A percentile compares a stretch with the other conserved stretches of the same genome.
Evolutionary conservation across 2,329 filamentous ascomycete species (phyloP).

Genomic region (Fusarium succisae): DNA sequence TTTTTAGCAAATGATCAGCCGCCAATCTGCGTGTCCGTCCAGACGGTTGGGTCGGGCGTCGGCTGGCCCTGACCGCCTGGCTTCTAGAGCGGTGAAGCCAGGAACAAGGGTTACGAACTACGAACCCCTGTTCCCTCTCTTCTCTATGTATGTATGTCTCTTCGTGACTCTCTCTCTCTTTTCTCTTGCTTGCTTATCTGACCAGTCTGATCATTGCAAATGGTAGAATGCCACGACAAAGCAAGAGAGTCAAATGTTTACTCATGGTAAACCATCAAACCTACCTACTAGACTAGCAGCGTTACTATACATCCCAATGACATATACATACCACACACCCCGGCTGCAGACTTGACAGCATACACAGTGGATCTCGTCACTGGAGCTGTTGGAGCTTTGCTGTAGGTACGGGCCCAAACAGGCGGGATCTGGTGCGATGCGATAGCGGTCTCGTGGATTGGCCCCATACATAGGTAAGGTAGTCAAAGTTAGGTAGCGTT

Average conservation of each 20-base stretch:
- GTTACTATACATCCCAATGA: neutral
- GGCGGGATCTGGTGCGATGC: constrained; percentile 42
- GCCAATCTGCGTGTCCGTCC: constrained; percentile 35
- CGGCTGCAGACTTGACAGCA: constrained; percentile 32
- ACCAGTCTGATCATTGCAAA: constrained; percentile 6
- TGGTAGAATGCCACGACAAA: constrained; percentile 23
- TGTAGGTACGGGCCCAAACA: constrained; percentile 43
- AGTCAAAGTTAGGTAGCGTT: neutral
- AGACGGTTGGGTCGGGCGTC: constrained; percentile 35
- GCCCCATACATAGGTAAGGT: neutral
- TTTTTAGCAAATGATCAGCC: constrained; percentile 38
- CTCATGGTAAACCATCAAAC: neutral
- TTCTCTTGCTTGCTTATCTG: neutral
- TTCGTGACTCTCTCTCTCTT: neutral
- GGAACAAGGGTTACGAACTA: constrained; percentile 20
- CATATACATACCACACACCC: neutral
- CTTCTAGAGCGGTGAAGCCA: constrained; percentile 36
- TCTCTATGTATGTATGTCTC: neutral
- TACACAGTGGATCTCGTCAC: constrained; percentile 5
- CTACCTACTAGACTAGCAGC: neutral
- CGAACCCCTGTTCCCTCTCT: neutral
- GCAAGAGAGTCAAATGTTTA: neutral
- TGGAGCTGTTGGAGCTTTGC: constrained; percentile 18
- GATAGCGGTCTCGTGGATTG: constrained; percentile 30
- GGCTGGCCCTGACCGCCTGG: constrained; percentile 30